A percentile compares a stretch with the other conserved stretches of the same genome.
Conservation (phyloP, 805 yeast genomes). For the Nakazawaea anatomiae region DNA sequence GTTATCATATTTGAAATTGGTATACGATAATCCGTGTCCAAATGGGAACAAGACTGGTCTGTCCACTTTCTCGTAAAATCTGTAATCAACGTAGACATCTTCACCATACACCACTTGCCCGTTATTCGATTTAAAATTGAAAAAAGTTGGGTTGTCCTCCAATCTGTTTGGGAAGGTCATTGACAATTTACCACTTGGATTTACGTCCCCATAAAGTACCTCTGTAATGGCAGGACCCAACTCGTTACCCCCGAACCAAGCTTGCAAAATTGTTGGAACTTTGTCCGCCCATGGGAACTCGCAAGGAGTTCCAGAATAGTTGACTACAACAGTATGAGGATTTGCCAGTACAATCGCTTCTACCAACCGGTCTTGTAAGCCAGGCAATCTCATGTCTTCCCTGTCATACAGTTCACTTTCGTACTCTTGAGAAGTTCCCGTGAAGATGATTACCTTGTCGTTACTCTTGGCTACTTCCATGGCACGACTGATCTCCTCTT, state of each 20-base stretch:
- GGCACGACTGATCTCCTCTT: slow-evolving; percentile 33
- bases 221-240: slow-evolving; percentile 55
- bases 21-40: slow-evolving; percentile 59
- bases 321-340: slow-evolving; percentile 45
- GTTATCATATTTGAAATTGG: slow-evolving; percentile 37
- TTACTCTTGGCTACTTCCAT: slow-evolving; percentile 41
- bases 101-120: slow-evolving; percentile 59
- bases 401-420: slow-evolving; percentile 60
- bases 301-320: slow-evolving; percentile 59
- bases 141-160: slow-evolving; percentile 52
- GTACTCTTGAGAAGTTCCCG: slow-evolving; percentile 51
- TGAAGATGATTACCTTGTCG: slow-evolving; percentile 46
- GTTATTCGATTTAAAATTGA: slow-evolving; percentile 43
- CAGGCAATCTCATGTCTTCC: slow-evolving; percentile 43
- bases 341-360: slow-evolving; percentile 39
- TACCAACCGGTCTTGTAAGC: slow-evolving; percentile 38
- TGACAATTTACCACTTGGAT: slow-evolving; percentile 56
- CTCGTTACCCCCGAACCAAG: slow-evolving; percentile 56
- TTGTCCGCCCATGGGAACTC: slow-evolving; percentile 44
- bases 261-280: slow-evolving; percentile 40
- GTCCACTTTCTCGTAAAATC: slow-evolving; percentile 49
- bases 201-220: slow-evolving; percentile 51
- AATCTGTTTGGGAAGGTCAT: slow-evolving; percentile 46
- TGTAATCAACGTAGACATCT: slow-evolving; percentile 59
- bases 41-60: slow-evolving; percentile 50